Evolutionary conservation across 2,329 filamentous ascomycete genomes (phyloP), one percentile per base, ranked within the genome.

Genomic region (Colletotrichum theobromicola): DNA sequence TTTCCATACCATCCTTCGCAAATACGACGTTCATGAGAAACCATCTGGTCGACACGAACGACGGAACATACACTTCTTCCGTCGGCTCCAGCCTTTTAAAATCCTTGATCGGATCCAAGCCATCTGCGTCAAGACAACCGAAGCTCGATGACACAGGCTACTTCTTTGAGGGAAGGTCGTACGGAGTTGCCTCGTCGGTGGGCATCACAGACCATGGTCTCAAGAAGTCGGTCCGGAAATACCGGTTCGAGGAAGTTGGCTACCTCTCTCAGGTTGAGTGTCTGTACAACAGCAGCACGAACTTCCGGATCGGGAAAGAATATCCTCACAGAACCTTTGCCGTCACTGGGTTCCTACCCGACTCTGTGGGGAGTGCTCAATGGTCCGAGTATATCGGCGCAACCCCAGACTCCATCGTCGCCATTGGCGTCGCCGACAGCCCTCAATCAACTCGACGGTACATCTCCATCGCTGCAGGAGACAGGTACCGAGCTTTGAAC

Each of bases 271-370:
- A 79, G 10, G 81, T 83, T 8, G 78, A 75, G 2, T 85, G 83
- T 76, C 82, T 81, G 21, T 83, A 85, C 77, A 85, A 85, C 76
- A 34, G 61, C 9, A 82, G 78, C n/a, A 79, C 78, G 5, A 75
- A 81, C 37, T 85, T 84, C 61, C 62, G 60, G 4, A 76, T 82
- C 21, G 55, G 8, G 8, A 35, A 30, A 34, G 67, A 69, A 35
- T 62, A 57, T 26, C 64, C 64, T 8, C 26, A 67, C 53, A 60
- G 73, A 4, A 76, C 82, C 4, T 74, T 63, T 37, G 21, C 61
- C 4, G 67, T 61, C 13, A 24, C 35, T 16, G 73, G 74, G 2
- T 57, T 60, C 16, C 42, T 76, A 9, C 74, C 75, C 4, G 70
- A 77, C 35, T 71, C 37, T 32, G 58, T 61, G n/a, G 63, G 62